Conservation (phyloP, 495 filamentous ascomycete species). For the Hypomontagnella monticulosa region DNA sequence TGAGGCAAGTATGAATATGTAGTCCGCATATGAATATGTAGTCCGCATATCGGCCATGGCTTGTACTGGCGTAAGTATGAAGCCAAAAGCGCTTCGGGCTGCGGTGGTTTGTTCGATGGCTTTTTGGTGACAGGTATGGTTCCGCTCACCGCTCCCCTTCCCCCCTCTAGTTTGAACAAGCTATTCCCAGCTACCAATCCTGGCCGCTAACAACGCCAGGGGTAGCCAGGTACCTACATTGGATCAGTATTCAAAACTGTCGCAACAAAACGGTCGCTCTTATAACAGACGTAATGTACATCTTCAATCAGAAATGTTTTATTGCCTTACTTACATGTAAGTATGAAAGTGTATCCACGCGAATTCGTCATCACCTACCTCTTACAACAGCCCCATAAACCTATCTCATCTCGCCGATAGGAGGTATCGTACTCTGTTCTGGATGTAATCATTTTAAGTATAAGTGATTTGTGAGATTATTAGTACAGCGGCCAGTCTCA, state of each 20-base stretch:
- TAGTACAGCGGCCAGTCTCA: constrained; percentile 16
- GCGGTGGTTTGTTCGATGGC: constrained; percentile 29
- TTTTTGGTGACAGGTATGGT: constrained; percentile 31
- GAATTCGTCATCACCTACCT: neutral
- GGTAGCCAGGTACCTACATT: constrained; percentile 29
- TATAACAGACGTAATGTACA: neutral
- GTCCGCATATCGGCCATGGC: constrained; percentile 27
- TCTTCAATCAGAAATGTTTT: too few species aligned
- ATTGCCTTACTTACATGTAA: too few species aligned
- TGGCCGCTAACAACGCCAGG: constrained; percentile 28
- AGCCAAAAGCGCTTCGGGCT: constrained; percentile 13
- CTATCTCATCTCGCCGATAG: neutral
- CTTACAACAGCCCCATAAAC: neutral
- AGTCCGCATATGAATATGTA: neutral
- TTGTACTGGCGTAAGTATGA: constrained; percentile 22
- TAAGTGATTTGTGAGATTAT: neutral
- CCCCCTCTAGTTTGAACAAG: constrained; percentile 27
- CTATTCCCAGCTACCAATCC: constrained; percentile 36
- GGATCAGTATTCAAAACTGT: constrained; percentile 26
- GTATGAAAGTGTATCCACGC: too few species aligned
- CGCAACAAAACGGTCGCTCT: constrained; percentile 21
- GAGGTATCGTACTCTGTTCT: neutral
- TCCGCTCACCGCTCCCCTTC: constrained; percentile 39
- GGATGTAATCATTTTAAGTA: neutral
- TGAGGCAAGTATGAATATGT: constrained; percentile 5